Evolutionary conservation across 257 asterid species (phyloP).

Genomic region (Nicotiana sylvestris): DNA sequence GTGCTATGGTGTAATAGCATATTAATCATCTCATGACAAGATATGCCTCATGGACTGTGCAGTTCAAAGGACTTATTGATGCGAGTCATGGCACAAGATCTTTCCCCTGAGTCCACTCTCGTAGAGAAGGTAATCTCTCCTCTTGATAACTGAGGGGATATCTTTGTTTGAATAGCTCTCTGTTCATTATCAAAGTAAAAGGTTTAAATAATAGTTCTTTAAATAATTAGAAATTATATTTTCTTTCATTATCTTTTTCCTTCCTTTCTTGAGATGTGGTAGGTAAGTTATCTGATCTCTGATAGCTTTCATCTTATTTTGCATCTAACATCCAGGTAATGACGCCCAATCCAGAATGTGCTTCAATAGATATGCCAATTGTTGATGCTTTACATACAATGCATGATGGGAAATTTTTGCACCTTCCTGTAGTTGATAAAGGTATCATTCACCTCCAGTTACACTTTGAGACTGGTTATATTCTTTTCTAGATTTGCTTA

Average conservation of each 20-base stretch:
- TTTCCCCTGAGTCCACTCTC: conserved; percentile 68
- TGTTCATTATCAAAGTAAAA: neutral
- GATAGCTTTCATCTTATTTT: neutral
- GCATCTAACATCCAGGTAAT: conserved; percentile 53
- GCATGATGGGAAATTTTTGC: conserved; percentile 91
- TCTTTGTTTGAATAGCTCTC: neutral
- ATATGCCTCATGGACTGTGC: conserved; percentile 9
- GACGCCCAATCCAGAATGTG: conserved; percentile 96
- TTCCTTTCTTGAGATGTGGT: neutral
- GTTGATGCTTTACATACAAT: conserved; percentile 94
- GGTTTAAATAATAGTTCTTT: neutral
- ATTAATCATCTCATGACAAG: conserved; percentile 1
- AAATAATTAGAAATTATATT: neutral
- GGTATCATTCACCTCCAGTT: conserved; percentile 35
- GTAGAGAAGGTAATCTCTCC: conserved; percentile 65
- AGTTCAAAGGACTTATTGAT: conserved; percentile 91
- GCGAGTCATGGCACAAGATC: conserved; percentile 92
- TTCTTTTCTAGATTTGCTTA: neutral
- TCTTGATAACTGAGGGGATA: conserved; percentile 3
- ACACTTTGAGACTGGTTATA: neutral
- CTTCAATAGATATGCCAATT: conserved; percentile 73
- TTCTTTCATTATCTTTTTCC: neutral
- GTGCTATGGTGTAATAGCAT: neutral
- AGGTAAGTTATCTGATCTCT: neutral
- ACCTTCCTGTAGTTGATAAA: conserved; percentile 87